A percentile compares a stretch with the other conserved stretches of the same genome.
These are phyloP conservation scores for Mortierella sp. DNA, from an alignment of 371 early-diverging fungal species.

Conservation along the genomic window DNA sequence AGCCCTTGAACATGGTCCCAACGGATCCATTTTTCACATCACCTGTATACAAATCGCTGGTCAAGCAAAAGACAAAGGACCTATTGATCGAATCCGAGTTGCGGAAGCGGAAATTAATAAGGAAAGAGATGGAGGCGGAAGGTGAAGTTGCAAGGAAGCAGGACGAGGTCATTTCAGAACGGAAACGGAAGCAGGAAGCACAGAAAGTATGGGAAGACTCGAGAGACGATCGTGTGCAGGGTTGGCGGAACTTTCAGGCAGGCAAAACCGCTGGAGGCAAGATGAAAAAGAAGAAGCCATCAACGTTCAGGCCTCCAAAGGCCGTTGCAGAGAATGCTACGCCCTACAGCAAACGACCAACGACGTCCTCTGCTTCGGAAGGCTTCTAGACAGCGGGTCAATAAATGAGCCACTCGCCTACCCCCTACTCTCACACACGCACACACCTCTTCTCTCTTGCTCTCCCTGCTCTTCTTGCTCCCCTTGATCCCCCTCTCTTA, in stretches of 20 bases:
- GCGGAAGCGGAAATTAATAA: constrained; percentile 69
- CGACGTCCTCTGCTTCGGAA: constrained; percentile 44
- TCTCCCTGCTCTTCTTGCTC: background rate
- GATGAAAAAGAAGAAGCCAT: constrained; percentile 72
- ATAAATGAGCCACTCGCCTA: background rate
- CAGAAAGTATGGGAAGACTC: constrained; percentile 78
- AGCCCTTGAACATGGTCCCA: constrained; percentile 37
- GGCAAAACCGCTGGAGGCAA: constrained; percentile 63
- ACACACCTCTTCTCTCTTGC: background rate
- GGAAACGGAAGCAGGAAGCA: constrained; percentile 74
- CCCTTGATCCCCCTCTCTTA: background rate
- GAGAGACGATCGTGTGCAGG: constrained; percentile 73
- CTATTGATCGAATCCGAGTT: constrained; percentile 72
- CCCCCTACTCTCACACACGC: background rate
- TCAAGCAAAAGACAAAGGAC: constrained; percentile 68
- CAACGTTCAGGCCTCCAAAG: constrained; percentile 55
- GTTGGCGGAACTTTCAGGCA: constrained; percentile 73
- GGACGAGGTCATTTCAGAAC: constrained; percentile 58
- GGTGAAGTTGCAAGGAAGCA: constrained; percentile 63
- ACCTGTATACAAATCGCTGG: constrained; percentile 47
- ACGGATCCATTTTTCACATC: constrained; percentile 51
- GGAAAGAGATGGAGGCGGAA: constrained; percentile 79
- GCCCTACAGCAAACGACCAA: constrained; percentile 43
- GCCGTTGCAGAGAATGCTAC: constrained; percentile 44
- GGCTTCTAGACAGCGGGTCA: constrained; percentile 21